phyloP scores from a whole-genome alignment of 768 basidiomycete species.

The Termitomyces sp. region DNA sequence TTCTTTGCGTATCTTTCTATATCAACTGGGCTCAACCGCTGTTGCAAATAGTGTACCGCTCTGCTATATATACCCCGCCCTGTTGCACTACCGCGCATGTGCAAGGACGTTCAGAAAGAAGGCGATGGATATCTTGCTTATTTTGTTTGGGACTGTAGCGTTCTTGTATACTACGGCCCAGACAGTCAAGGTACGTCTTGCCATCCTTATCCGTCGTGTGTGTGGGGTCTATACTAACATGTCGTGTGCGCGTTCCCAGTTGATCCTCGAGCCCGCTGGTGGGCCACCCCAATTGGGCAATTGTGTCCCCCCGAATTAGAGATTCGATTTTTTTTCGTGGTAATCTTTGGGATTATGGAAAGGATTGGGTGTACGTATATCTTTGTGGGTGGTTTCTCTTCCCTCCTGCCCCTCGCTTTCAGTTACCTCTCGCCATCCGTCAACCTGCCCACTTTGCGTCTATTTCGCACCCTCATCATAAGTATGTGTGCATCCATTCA shows the following conservation, averaged over 20 bases:
- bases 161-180: constrained; percentile 79
- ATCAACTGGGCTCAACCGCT: not conserved
- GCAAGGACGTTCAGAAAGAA: constrained; percentile 69
- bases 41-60: constrained; percentile 70
- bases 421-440: not conserved
- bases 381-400: not conserved
- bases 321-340: not conserved
- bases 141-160: constrained; percentile 70
- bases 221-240: not conserved
- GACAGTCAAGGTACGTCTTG: constrained; percentile 59
- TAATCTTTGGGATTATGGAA: not conserved
- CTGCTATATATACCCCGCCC: constrained; percentile 91
- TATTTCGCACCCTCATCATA: not conserved
- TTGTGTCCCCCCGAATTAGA: constrained; percentile 14
- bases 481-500: not conserved
- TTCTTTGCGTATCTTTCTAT: constrained; percentile 1
- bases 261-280: constrained; percentile 13
- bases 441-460: not conserved
- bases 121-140: constrained; percentile 63
- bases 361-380: not conserved
- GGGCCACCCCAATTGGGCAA: constrained; percentile 12
- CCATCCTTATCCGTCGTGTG: no score
- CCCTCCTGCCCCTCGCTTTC: not conserved
- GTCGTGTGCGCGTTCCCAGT: no score
- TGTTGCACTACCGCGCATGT: constrained; percentile 88